Evolutionary conservation across 768 basidiomycete genomes (phyloP).

Genomic region (Wakefieldia striispora): DNA sequence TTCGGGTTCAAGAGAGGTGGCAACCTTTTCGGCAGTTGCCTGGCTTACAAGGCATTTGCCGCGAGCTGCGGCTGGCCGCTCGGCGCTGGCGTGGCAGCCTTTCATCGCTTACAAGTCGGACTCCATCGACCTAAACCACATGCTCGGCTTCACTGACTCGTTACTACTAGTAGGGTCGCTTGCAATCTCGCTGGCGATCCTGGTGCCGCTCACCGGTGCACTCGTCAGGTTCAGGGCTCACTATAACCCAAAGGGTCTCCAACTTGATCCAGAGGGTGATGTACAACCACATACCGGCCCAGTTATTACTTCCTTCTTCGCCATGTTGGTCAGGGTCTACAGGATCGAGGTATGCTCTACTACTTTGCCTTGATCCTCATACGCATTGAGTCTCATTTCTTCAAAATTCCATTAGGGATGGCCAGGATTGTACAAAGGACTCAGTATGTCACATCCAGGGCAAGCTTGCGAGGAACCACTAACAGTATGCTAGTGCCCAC

Average conservation of each 20-base stretch:
- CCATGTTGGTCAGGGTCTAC: constrained; percentile 70
- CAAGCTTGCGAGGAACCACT: constrained; percentile 36
- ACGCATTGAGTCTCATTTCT: not conserved
- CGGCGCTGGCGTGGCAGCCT: not conserved
- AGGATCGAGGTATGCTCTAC: constrained; percentile 59
- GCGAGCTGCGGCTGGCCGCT: constrained; percentile 12
- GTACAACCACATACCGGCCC: constrained; percentile 78
- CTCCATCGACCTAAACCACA: constrained; percentile 13
- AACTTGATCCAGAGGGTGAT: constrained; percentile 72
- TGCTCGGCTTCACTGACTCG: constrained; percentile 37
- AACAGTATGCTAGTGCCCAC: constrained; percentile 46
- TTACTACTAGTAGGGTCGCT: constrained; percentile 45
- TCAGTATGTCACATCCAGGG: constrained; percentile 42
- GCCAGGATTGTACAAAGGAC: constrained; percentile 77
- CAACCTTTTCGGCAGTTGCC: constrained; percentile 21
- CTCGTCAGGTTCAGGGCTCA: constrained; percentile 79
- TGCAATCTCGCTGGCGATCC: constrained; percentile 50
- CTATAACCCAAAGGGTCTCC: constrained; percentile 83
- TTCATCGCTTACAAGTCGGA: not conserved
- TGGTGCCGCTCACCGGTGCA: constrained; percentile 64
- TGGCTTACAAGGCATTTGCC: constrained; percentile 28
- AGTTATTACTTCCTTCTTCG: constrained; percentile 71
- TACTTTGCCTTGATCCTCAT: not conserved
- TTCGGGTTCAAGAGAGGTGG: constrained; percentile 30
- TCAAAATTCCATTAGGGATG: constrained; percentile 46